Percentiles rank a stretch among this genome's conserved stretches.
These are phyloP conservation scores for Neofusicoccum parvum DNA, from an alignment of 2,329 filamentous ascomycete genomes.

Conservation along the genomic window DNA sequence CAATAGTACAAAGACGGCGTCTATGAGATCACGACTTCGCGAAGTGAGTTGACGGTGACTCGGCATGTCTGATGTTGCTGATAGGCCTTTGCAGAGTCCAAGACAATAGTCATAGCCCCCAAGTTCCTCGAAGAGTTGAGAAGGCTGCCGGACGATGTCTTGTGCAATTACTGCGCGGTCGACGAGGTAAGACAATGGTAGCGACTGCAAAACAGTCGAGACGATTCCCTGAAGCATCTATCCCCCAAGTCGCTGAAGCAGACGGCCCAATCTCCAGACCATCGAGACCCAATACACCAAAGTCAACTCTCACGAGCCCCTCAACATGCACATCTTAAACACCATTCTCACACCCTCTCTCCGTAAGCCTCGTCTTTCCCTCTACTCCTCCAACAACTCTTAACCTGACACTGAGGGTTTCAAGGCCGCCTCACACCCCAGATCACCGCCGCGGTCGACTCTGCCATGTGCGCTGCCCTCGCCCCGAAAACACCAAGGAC, in stretches of 20 bases:
- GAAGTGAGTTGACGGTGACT: neutral
- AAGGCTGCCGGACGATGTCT: conserved; percentile 35
- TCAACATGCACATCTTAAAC: conserved; percentile 30
- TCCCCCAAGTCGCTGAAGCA: neutral
- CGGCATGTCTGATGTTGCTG: neutral
- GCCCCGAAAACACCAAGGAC: conserved; percentile 26
- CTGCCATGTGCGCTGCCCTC: conserved; percentile 29
- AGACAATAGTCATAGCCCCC: conserved; percentile 30
- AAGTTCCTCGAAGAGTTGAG: conserved; percentile 36
- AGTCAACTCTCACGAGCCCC: conserved; percentile 26
- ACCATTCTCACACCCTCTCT: conserved; percentile 37
- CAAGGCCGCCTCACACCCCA: conserved; percentile 33
- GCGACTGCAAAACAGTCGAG: neutral
- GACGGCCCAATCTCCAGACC: conserved; percentile 22
- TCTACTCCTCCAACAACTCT: neutral
- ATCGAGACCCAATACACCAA: conserved; percentile 38
- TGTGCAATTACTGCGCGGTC: conserved; percentile 33
- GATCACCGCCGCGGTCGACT: conserved; percentile 33
- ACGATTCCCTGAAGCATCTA: conserved; percentile 18
- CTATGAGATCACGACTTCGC: conserved; percentile 28
- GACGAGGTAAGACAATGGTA: conserved; percentile 27
- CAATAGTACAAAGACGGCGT: conserved; percentile 33
- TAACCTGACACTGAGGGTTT: conserved; percentile 22
- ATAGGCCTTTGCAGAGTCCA: conserved; percentile 14
- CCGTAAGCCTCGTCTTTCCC: conserved; percentile 24